A percentile compares a stretch with the other conserved stretches of the same genome.
These are phyloP conservation scores for Hsuehochloa calcarea DNA, from an alignment of 176 grass and related monocot species.

Conservation along the genomic window DNA sequence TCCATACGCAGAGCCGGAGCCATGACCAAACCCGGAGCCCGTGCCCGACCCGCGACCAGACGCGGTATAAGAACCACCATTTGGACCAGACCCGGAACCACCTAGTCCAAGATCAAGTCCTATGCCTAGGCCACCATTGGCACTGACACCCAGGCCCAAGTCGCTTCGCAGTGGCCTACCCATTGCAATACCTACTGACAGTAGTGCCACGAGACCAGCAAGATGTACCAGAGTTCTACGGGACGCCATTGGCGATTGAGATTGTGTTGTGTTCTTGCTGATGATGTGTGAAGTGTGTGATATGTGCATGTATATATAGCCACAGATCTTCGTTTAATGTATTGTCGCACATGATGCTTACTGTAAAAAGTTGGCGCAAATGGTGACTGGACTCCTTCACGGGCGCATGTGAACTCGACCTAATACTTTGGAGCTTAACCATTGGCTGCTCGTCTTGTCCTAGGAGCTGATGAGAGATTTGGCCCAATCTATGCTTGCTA, in stretches of 20 bases:
- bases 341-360: conserved; percentile 48
- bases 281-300: neutral
- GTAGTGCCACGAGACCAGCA: neutral
- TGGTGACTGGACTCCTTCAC: conserved; percentile 24
- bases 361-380: conserved; percentile 39
- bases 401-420: conserved; percentile 41
- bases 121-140: conserved; percentile 28
- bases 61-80: conserved; percentile 28
- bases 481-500: conserved; percentile 19
- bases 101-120: conserved; percentile 48
- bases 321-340: conserved; percentile 8
- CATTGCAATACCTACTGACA: conserved; percentile 14
- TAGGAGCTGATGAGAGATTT: conserved; percentile 28
- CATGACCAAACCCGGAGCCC: conserved; percentile 36
- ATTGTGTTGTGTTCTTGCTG: neutral
- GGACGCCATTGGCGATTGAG: conserved; percentile 34
- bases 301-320: conserved; percentile 38
- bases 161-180: conserved; percentile 50
- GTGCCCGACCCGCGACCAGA: conserved; percentile 30
- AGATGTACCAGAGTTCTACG: neutral
- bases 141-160: conserved; percentile 44
- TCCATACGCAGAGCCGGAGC: conserved; percentile 12
- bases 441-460: conserved; percentile 26
- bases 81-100: conserved; percentile 27
- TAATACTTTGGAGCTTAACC: conserved; percentile 63